Evolutionary conservation across 305 asterid genomes (phyloP), one percentile per base, ranked within the genome.

Genomic region (Fraxinus sp.): DNA sequence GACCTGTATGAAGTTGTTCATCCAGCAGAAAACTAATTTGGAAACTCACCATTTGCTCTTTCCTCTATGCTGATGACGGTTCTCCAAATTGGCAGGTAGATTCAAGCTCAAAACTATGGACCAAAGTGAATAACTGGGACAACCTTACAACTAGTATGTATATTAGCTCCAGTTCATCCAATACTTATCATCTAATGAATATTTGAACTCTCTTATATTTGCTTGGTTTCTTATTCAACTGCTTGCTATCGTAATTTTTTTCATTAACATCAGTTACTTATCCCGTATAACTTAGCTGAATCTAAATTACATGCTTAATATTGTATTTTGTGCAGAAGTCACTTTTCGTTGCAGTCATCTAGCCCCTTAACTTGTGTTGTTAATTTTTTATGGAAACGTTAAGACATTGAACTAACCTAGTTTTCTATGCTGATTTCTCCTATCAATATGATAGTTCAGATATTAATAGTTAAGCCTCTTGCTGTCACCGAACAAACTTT

Each of bases 71-170:
- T 88, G 84, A 85, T 86, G 72, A 37, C 75, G 41, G 36, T 81
- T 81, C 35, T 84, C 75, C 55, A 75, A 74, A 44, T 81, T 86
- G 88, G 86, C 93, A 95, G 99, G 92, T 88, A 70, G 92, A 89
- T 85, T 89, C 97, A 78, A 84, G 87, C 86, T 85, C 87, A 41
- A 88, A 84, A 78, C 85, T 77, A 28, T 94, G 99, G 99, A 86
- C 91, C 82, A 94, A 91, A 90, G 98, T 96, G 86, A 72, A 87
- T 44, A 80, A 78, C 81, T 94, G 97, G 95, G 97, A 92, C 88
- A 77, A 77, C 83, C 88, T 95, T 84, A 89, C 84, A 85, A 87
- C 88, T 76, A 85, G 98, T 94, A 92, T 8, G 98, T 84, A 73
- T 74, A 7, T 81, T 37, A 37, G 72, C 57, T 46, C 57, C 18